phyloP scores from a whole-genome alignment of 2,329 filamentous ascomycete genomes.

The Onygenales sp. region DNA sequence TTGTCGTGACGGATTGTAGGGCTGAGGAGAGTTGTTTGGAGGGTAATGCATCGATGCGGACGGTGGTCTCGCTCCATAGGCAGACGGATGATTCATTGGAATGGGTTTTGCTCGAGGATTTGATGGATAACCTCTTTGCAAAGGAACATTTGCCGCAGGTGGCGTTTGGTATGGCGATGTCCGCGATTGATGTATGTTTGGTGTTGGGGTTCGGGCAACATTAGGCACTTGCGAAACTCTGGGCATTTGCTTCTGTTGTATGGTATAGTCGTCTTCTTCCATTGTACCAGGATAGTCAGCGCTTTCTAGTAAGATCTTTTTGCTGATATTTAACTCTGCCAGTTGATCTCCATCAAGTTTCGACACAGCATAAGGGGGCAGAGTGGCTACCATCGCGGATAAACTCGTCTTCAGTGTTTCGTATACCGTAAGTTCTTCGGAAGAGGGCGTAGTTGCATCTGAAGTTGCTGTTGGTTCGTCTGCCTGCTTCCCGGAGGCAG shows the following conservation, averaged over 20 bases:
- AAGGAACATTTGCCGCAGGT: slow-evolving; percentile 11
- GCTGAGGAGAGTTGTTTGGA: slow-evolving; percentile 19
- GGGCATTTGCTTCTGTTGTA: slow-evolving; percentile 37
- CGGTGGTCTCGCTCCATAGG: slow-evolving; percentile 22
- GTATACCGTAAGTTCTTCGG: slow-evolving; percentile 52
- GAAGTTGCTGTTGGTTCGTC: slow-evolving; percentile 16
- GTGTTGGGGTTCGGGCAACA: slow-evolving; percentile 25
- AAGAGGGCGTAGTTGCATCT: slow-evolving; percentile 43
- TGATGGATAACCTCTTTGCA: slow-evolving; percentile 23
- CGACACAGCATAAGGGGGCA: slow-evolving; percentile 78
- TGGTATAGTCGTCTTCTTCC: slow-evolving; percentile 67
- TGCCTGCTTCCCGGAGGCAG: slow-evolving; percentile 20
- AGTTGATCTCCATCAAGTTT: slow-evolving; percentile 79
- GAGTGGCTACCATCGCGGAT: slow-evolving; percentile 58
- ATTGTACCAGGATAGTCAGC: slow-evolving; percentile 68
- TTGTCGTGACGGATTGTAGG: slow-evolving; percentile 22
- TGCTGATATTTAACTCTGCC: slow-evolving; percentile 73
- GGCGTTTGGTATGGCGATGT: slow-evolving; percentile 22
- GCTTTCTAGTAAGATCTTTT: slow-evolving; percentile 62
- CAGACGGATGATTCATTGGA: slow-evolving; percentile 19
- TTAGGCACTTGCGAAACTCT: slow-evolving; percentile 21
- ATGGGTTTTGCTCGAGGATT: slow-evolving; percentile 21
- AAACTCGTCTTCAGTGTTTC: slow-evolving; percentile 67
- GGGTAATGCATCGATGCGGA: slow-evolving; percentile 24
- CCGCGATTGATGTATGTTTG: slow-evolving; percentile 16